phyloP scores from a whole-genome alignment of 2,329 filamentous ascomycete species.

The Aspergillus uvarum region DNA sequence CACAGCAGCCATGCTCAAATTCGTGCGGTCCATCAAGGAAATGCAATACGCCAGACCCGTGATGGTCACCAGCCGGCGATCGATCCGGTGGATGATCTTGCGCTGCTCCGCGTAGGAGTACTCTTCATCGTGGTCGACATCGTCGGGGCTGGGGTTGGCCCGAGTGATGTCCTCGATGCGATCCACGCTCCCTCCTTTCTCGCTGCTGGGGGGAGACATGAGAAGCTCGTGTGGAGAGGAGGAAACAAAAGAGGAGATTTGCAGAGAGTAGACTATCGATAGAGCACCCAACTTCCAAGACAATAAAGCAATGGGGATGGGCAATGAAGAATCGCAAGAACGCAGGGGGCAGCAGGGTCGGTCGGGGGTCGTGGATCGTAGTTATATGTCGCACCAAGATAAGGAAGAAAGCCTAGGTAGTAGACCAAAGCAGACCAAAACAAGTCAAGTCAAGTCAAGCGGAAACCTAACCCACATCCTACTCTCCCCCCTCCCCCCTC shows the following conservation, averaged over 20 bases:
- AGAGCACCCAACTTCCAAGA: background rate
- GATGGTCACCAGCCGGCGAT: constrained; percentile 62
- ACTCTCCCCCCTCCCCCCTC: no score
- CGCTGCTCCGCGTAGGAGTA: constrained; percentile 64
- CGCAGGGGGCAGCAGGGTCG: background rate
- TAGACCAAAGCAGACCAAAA: no score
- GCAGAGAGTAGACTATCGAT: background rate
- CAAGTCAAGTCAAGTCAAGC: no score
- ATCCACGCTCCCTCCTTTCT: constrained; percentile 15
- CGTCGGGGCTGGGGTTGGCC: constrained; percentile 8
- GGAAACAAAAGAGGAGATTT: no score
- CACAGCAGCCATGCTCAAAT: constrained; percentile 67
- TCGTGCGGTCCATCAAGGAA: constrained; percentile 76
- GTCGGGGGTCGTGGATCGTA: background rate
- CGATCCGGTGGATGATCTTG: constrained; percentile 68
- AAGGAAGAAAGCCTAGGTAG: no score
- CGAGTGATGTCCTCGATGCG: constrained; percentile 19
- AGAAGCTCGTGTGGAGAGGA: no score
- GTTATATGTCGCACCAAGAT: background rate
- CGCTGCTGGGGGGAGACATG: constrained; percentile 4
- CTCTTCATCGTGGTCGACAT: constrained; percentile 25
- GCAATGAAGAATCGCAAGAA: background rate
- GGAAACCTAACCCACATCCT: no score
- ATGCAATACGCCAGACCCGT: constrained; percentile 70
- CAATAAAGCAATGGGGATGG: background rate